Percentiles rank a stretch among this genome's conserved stretches.
Evolutionary conservation across 306 rosid genomes (phyloP).

Genomic region (Acacia confusa): DNA sequence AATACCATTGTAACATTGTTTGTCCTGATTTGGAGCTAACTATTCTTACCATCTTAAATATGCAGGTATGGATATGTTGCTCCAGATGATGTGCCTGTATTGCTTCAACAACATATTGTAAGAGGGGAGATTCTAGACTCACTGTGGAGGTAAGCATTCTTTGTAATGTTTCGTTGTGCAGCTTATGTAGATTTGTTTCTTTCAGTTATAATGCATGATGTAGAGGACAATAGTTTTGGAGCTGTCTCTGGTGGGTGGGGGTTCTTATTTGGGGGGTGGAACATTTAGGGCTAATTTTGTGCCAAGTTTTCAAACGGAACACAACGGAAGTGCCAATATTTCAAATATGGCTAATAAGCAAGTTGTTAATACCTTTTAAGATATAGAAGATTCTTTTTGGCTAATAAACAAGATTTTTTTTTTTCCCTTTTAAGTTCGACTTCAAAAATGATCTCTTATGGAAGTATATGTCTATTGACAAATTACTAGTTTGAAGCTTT

Average conservation of each 20-base stretch:
- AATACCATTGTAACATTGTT: conserved; percentile 5
- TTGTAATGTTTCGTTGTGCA: background rate
- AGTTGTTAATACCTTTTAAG: background rate
- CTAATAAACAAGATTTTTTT: background rate
- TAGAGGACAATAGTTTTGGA: background rate
- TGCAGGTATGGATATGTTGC: background rate
- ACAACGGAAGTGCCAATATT: background rate
- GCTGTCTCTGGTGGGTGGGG: background rate
- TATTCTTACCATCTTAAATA: background rate
- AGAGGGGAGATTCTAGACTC: conserved; percentile 5
- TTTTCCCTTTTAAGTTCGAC: background rate
- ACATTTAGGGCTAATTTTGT: background rate
- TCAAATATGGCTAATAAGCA: background rate
- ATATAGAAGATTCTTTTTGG: background rate
- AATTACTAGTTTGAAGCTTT: background rate
- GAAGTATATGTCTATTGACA: background rate
- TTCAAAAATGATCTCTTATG: background rate
- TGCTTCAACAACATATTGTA: background rate
- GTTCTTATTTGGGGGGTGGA: background rate
- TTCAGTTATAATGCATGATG: background rate
- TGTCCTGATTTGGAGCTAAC: conserved; percentile 11
- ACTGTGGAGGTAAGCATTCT: background rate
- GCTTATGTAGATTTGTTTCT: background rate
- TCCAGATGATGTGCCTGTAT: conserved; percentile 8
- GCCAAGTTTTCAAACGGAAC: background rate